Conservation (phyloP, 306 rosid genomes). For the Coriaria nepalensis region DNA sequence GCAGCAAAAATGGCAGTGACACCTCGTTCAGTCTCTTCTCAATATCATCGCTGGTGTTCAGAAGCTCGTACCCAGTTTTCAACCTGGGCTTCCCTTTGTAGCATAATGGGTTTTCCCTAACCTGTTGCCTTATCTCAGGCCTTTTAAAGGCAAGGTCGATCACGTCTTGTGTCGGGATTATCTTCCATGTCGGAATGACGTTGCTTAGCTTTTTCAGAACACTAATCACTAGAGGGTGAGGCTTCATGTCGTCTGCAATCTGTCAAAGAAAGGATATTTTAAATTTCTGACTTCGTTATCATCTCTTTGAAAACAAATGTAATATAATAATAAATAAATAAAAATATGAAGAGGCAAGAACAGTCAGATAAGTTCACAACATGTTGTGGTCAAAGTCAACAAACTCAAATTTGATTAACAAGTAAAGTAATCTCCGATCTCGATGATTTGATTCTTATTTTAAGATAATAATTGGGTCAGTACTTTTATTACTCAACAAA, state of each 20-base stretch:
- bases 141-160: conserved; percentile 52
- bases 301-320: no score
- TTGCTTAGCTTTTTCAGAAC: conserved; percentile 35
- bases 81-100: conserved; percentile 67
- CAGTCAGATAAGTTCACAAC: no score
- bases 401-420: no score
- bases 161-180: conserved; percentile 55
- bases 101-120: conserved; percentile 43
- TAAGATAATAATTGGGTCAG: no score
- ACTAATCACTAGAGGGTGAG: conserved; percentile 18
- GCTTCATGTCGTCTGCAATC: conserved; percentile 71
- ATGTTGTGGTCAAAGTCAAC: no score
- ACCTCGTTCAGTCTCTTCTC: conserved; percentile 35
- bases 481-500: no score
- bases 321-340: conserved; percentile 3
- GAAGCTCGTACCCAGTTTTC: conserved; percentile 50
- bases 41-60: conserved; percentile 24
- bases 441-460: no score
- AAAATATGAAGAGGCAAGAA: background rate
- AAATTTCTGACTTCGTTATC: no score
- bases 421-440: no score
- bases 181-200: conserved; percentile 59
- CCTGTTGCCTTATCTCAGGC: conserved; percentile 55
- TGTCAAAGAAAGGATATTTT: conserved; percentile 13
- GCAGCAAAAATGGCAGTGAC: conserved; percentile 47